Percentiles rank a stretch among this genome's conserved stretches.
These are phyloP conservation scores for Boletales sp. DNA, from an alignment of 768 basidiomycete genomes.

Conservation along the genomic window DNA sequence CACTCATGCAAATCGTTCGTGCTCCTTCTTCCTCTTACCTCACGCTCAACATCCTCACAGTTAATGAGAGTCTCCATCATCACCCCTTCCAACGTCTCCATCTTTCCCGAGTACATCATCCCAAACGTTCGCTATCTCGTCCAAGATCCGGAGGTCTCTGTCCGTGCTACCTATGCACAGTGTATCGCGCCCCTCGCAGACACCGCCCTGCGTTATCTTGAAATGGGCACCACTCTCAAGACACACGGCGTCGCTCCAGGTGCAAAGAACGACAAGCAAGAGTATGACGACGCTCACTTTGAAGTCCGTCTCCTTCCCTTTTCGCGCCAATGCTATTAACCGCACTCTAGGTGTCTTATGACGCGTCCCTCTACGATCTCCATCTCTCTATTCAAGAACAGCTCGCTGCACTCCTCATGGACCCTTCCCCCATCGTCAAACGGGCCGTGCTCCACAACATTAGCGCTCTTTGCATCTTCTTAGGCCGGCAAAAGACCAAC, in stretches of 20 bases:
- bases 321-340: background rate
- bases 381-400: conserved; percentile 85
- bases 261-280: conserved; percentile 48
- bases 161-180: conserved; percentile 78
- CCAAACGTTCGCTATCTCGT: conserved; percentile 84
- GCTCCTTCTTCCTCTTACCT: background rate
- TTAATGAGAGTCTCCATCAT: conserved; percentile 68
- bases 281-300: conserved; percentile 75
- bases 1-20: conserved; percentile 80
- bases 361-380: conserved; percentile 80
- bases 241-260: conserved; percentile 64
- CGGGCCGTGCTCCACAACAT: conserved; percentile 87
- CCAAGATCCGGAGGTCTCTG: conserved; percentile 81
- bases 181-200: conserved; percentile 84
- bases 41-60: conserved; percentile 35
- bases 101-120: conserved; percentile 94
- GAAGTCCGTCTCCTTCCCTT: conserved; percentile 49
- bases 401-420: conserved; percentile 80
- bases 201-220: conserved; percentile 82
- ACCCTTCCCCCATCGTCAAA: conserved; percentile 86
- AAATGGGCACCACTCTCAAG: conserved; percentile 90
- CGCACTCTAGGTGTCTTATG: conserved; percentile 78
- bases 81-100: conserved; percentile 56
- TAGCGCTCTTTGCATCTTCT: conserved; percentile 86
- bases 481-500: conserved; percentile 90